Base-by-base conservation (phyloP, 768 basidiomycete genomes). In the Leccinum sublutescens region DNA sequence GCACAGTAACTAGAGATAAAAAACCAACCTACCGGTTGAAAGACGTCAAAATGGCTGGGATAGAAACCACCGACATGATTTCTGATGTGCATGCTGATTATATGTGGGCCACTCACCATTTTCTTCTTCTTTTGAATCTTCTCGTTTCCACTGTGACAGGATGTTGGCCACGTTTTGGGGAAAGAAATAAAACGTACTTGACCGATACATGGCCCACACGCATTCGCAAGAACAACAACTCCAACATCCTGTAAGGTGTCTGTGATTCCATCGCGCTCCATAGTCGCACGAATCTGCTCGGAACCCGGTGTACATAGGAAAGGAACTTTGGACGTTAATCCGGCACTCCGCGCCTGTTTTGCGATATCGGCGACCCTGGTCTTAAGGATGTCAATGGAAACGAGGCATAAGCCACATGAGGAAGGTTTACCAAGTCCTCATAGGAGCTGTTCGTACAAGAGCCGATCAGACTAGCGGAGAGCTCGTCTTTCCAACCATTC, bases 391-490 rank as follows among this genome's bases (percentile, higher is more conserved):
- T 61, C 61, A 66, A 40, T 33, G 6, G 4, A 60, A 21, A n/a
- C 0, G 17, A 43, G 14, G 14, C n/a, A 19, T 9, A 36, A 56
- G 54, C 45, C 33, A 9, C 49, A 27, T 2, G 7, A 53, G 10
- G 38, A 48, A 36, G 57, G 11, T 60, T 73, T 61, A 91, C 92
- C 93, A 95, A 88, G 69, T 95, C 93, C 72, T 96, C 93, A 70
- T 98, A 99, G 5, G 95, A 97, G 59, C 95, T 97, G 74, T 99
- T 99, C 31, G 97, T 99, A 74, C 97, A 99, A n/a, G 94, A 97
- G 23, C 97, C 97, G 68, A 99, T 99, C 27, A 99, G 81, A 52
- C 82, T 85, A 23, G 95, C 96, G 11, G 94, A 90, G 54, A 98
- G 78, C 71, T 93, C 89, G 68, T 95, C 92, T 72, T 93, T 94